Evolutionary conservation across 257 asterid genomes (phyloP), one percentile per base, ranked within the genome.

Genomic region (Solanum piurae): DNA sequence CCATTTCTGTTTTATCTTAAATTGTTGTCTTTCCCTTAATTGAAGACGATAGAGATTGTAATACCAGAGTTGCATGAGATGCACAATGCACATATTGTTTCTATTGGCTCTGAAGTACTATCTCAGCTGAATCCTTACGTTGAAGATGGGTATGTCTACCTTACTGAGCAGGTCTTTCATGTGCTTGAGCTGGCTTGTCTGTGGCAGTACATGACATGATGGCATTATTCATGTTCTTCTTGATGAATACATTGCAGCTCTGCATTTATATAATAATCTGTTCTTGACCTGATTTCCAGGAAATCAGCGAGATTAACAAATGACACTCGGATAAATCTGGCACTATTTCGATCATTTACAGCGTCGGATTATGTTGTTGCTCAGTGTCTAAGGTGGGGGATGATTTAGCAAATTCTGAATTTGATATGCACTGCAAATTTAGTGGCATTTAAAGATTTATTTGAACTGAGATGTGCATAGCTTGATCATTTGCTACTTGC

Each of bases 51-150:
- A 93, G 99, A 97, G 96, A 92, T 96, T 83, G 91, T 93, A 33
- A 92, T 96, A 88, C 99, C 99, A 49, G 99, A 97, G 93, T 96
- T 96, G 88, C 93, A 88, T 58, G 98, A 97, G 96, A 91, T 96
- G 99, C 96, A 96, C 55, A 92, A 87, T 36, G 99, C 99, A 87
- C 99, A 96, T 88, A 11, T 97, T 84, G 95, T 96, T 87, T 90
- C 99, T 60, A 91, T 96, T 89, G 99, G 99, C 84, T 93, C 98
- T 7, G 99, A 97, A 93, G 87, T 95, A 86, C 94, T 94, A 79
- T 87, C 90, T 86, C 91, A 93, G 58, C 68, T 97, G 93, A 93
- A 86, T 93, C 99, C 99, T 87, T 88, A 95, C 84, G 90, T 79
- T 91, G 98, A 95, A 90, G 96, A 94, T 90, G 98, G 99, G 99